Percentiles rank a stretch among this genome's conserved stretches.
phyloP scores from a whole-genome alignment of 2,329 filamentous ascomycete genomes.

The Arachnomyces sp. region DNA sequence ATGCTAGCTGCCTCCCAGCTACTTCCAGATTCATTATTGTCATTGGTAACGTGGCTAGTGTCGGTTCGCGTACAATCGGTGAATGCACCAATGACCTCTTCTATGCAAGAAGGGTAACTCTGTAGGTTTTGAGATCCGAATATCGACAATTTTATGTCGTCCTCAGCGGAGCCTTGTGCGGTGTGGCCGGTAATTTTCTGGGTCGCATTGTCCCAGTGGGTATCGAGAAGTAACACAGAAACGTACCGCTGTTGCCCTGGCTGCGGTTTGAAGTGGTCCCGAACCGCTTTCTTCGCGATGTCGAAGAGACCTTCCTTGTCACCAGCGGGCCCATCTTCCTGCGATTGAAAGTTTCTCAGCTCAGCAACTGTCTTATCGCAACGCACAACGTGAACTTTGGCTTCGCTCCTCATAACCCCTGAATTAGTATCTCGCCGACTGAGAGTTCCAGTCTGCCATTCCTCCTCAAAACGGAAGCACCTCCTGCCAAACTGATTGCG shows the following conservation, averaged over 20 bases:
- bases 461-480: slow-evolving; percentile 85
- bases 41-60: slow-evolving; percentile 69
- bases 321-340: slow-evolving; percentile 63
- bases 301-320: slow-evolving; percentile 65
- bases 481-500: slow-evolving; percentile 78
- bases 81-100: slow-evolving; percentile 84
- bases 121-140: slow-evolving; percentile 90
- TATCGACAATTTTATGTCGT: slow-evolving; percentile 72
- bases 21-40: slow-evolving; percentile 77
- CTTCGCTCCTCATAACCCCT: slow-evolving; percentile 77
- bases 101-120: slow-evolving; percentile 79
- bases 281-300: slow-evolving; percentile 70
- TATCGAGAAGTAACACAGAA: slow-evolving; percentile 75
- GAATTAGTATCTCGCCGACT: slow-evolving; percentile 64
- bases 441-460: slow-evolving; percentile 79
- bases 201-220: slow-evolving; percentile 70
- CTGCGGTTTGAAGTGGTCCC: slow-evolving; percentile 63
- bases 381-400: slow-evolving; percentile 78
- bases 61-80: slow-evolving; percentile 86
- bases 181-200: slow-evolving; percentile 72
- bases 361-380: slow-evolving; percentile 77
- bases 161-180: slow-evolving; percentile 65
- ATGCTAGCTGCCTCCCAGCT: slow-evolving; percentile 95
- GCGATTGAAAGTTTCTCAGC: slow-evolving; percentile 66
- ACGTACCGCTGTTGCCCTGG: slow-evolving; percentile 81